These are phyloP conservation scores for Volutella citrinella DNA, from an alignment of 2,329 filamentous ascomycete species.

Conservation along the genomic window DNA sequence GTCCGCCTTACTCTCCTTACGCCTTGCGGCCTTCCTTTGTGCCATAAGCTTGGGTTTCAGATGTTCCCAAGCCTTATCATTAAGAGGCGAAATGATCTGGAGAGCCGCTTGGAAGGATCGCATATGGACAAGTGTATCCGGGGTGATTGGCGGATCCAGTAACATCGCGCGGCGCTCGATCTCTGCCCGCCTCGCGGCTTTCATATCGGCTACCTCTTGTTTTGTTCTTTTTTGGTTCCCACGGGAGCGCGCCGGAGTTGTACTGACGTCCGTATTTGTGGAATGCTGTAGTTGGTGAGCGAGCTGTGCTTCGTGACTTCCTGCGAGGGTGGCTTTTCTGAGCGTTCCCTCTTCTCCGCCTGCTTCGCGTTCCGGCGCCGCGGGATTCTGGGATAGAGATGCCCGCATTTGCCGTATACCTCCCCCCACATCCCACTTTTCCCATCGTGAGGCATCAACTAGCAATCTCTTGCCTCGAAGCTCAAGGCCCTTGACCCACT, in stretches of 20 bases:
- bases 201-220: constrained; percentile 62
- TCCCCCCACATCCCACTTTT: constrained; percentile 63
- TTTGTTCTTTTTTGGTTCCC: constrained; percentile 50
- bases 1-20: constrained; percentile 37
- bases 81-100: constrained; percentile 65
- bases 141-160: constrained; percentile 62
- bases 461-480: constrained; percentile 58
- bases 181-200: constrained; percentile 61
- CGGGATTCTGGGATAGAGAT: background rate
- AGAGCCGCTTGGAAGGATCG: constrained; percentile 72
- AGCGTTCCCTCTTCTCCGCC: background rate
- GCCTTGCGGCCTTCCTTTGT: constrained; percentile 64
- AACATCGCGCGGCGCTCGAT: constrained; percentile 68
- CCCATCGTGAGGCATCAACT: constrained; percentile 66
- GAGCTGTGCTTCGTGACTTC: background rate
- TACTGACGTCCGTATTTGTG: constrained; percentile 6
- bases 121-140: constrained; percentile 64
- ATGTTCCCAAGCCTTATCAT: constrained; percentile 66
- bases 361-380: background rate
- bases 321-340: constrained; percentile 4
- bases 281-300: too few species aligned
- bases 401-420: constrained; percentile 36
- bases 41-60: constrained; percentile 65
- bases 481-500: constrained; percentile 76
- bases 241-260: constrained; percentile 3